A percentile compares a stretch with the other conserved stretches of the same genome.
These are phyloP conservation scores for Boechera stricta DNA, from an alignment of 345 rosid species.

Conservation along the genomic window DNA sequence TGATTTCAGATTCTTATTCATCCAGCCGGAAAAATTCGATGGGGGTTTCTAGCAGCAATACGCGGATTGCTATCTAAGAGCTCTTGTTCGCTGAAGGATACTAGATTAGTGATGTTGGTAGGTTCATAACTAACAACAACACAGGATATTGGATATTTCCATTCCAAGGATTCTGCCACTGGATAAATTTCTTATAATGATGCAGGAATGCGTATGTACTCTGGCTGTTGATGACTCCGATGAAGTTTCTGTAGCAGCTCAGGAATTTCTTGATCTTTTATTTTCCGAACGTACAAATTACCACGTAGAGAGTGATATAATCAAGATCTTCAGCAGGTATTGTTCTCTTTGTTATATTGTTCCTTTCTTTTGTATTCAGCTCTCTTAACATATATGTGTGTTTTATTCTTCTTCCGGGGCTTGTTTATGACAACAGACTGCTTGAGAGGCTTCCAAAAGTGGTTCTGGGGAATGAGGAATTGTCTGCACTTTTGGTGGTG, in stretches of 20 bases:
- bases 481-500: conserved; percentile 71
- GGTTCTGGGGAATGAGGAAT: conserved; percentile 75
- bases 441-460: conserved; percentile 87
- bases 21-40: conserved; percentile 68
- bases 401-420: conserved; percentile 10
- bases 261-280: conserved; percentile 61
- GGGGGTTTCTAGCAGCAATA: conserved; percentile 72
- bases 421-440: conserved; percentile 55
- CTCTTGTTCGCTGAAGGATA: conserved; percentile 61
- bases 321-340: conserved; percentile 73
- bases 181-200: conserved; percentile 29
- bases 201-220: conserved; percentile 88
- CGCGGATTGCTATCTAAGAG: conserved; percentile 71
- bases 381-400: not conserved
- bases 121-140: conserved; percentile 32
- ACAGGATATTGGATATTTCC: not conserved
- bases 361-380: conserved; percentile 16
- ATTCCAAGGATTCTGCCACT: not conserved
- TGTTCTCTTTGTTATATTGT: conserved; percentile 32
- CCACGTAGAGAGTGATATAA: conserved; percentile 57
- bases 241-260: conserved; percentile 73
- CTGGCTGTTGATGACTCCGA: conserved; percentile 79
- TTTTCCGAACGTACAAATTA: conserved; percentile 51
- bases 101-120: conserved; percentile 86
- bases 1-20: conserved; percentile 77